These are phyloP conservation scores for Rutidosis leptorrhynchoides DNA, from an alignment of 129 eudicot species.

Conservation along the genomic window DNA sequence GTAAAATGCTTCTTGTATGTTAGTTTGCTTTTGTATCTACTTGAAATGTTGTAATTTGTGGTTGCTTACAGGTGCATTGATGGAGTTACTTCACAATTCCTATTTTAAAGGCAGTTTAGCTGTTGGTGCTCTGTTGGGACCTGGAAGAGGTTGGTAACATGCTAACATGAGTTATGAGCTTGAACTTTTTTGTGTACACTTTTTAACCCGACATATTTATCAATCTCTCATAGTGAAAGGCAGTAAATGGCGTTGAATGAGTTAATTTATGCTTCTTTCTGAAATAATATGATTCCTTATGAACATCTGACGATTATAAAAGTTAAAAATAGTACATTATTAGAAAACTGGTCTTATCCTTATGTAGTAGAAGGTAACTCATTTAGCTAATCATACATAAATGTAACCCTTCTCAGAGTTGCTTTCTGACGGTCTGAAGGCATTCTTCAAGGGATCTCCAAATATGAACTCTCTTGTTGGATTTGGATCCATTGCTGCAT, in stretches of 20 bases:
- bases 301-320: background rate
- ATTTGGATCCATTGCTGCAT: conserved; percentile 89
- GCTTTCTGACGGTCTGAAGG: conserved; percentile 76
- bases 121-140: conserved; percentile 80
- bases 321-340: background rate
- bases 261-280: background rate
- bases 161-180: conserved; percentile 14
- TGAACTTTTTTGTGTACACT: background rate
- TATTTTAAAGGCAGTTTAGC: conserved; percentile 85
- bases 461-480: conserved; percentile 98
- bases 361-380: background rate
- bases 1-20: conserved; percentile 8
- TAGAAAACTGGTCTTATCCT: background rate
- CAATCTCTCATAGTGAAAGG: background rate
- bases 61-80: conserved; percentile 43
- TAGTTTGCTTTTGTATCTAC: conserved; percentile 5
- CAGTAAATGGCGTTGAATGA: background rate
- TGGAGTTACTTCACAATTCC: conserved; percentile 73
- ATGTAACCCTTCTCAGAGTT: conserved; percentile 41
- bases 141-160: conserved; percentile 73
- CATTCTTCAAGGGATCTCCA: conserved; percentile 79
- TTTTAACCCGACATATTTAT: background rate
- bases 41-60: conserved; percentile 20
- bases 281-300: conserved; percentile 3
- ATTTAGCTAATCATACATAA: conserved; percentile 3